Evolutionary conservation across 495 filamentous ascomycete genomes (phyloP).

Genomic region (Polyplosphaeria fusca): DNA sequence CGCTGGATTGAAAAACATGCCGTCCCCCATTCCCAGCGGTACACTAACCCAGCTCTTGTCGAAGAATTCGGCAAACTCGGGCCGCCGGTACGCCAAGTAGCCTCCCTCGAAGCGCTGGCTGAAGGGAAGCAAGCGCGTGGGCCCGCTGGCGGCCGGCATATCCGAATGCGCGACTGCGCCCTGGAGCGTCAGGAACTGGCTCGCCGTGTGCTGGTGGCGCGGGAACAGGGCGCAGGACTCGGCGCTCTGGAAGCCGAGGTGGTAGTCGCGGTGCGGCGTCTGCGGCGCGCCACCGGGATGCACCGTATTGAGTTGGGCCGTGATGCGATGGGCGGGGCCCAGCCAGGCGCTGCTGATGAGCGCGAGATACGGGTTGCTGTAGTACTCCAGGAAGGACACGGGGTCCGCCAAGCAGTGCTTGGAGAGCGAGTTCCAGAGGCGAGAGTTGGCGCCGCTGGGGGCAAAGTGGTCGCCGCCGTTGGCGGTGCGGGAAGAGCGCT

Average conservation of each 20-base stretch:
- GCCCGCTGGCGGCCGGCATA: slow-evolving; percentile 53
- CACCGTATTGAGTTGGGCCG: slow-evolving; percentile 57
- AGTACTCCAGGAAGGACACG: slow-evolving; percentile 50
- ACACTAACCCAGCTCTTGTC: slow-evolving; percentile 46
- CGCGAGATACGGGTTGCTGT: slow-evolving; percentile 53
- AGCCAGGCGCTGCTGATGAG: slow-evolving; percentile 50
- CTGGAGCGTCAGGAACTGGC: slow-evolving; percentile 54
- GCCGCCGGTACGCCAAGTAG: slow-evolving; percentile 50
- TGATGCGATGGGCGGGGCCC: slow-evolving; percentile 53
- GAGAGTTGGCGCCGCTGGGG: slow-evolving; percentile 46
- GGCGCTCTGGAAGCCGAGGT: slow-evolving; percentile 53
- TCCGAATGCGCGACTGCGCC: slow-evolving; percentile 56
- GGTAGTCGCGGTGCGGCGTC: slow-evolving; percentile 55
- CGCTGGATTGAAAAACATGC: slow-evolving; percentile 56
- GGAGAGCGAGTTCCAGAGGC: slow-evolving; percentile 59
- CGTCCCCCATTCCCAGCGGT: slow-evolving; percentile 50
- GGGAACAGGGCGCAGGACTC: slow-evolving; percentile 43
- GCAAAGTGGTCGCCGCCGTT: slow-evolving; percentile 57
- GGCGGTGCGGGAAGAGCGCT: slow-evolving; percentile 29
- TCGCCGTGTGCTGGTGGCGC: slow-evolving; percentile 45
- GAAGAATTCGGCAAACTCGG: slow-evolving; percentile 51
- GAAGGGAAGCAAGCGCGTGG: slow-evolving; percentile 54
- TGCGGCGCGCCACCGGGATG: slow-evolving; percentile 52
- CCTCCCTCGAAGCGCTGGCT: slow-evolving; percentile 52
- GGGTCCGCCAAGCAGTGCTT: slow-evolving; percentile 52